A percentile compares a stretch with the other conserved stretches of the same genome.
phyloP scores from a whole-genome alignment of 2,329 filamentous ascomycete genomes.

The Gnomoniopsis smithogilvyi region DNA sequence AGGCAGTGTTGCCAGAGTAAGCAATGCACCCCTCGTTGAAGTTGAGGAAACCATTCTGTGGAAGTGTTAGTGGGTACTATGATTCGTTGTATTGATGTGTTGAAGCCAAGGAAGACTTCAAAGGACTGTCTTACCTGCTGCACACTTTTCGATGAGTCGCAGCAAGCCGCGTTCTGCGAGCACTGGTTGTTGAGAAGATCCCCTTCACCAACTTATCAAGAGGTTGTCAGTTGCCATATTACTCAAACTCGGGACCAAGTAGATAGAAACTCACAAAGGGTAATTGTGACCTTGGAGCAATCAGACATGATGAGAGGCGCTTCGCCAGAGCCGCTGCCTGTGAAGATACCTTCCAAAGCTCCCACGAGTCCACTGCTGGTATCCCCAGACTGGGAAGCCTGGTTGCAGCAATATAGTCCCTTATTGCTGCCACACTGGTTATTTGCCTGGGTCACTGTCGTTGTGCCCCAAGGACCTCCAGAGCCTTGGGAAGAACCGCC shows the following conservation, averaged over 20 bases:
- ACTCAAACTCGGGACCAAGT: not conserved
- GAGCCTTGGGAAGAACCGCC: not conserved
- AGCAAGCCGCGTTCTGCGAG: not conserved
- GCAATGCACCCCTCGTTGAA: too few relatives aligned
- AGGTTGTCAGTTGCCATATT: not conserved
- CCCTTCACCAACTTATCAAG: not conserved
- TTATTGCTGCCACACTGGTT: not conserved
- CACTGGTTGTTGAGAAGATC: conserved; percentile 1
- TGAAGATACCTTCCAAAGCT: not conserved
- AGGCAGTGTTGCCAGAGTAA: too few relatives aligned
- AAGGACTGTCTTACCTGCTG: not conserved
- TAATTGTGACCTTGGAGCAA: too few relatives aligned
- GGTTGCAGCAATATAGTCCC: not conserved
- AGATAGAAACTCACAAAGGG: too few relatives aligned
- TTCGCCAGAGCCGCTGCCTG: not conserved
- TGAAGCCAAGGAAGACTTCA: not conserved
- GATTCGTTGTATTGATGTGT: not conserved
- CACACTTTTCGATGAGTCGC: not conserved
- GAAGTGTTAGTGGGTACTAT: not conserved
- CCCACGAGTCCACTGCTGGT: not conserved
- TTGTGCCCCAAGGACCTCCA: not conserved
- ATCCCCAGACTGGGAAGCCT: not conserved
- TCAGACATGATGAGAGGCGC: too few relatives aligned
- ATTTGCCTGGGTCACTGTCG: not conserved
- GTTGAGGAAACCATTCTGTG: not conserved